phyloP scores from a whole-genome alignment of 352 stramenopile genomes.

The Phytophthora rubi region DNA sequence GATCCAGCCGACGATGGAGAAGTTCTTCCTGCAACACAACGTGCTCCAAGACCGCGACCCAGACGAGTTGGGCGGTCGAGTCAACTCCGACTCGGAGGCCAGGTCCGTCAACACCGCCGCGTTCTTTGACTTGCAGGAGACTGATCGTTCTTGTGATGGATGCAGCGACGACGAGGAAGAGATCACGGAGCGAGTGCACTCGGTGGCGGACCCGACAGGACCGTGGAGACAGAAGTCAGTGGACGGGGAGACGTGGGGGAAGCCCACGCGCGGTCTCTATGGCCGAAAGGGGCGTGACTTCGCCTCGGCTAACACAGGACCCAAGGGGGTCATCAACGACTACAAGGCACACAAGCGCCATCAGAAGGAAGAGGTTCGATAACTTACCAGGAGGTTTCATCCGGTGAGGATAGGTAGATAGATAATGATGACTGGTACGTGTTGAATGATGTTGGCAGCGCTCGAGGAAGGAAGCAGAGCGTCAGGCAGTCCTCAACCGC shows the following conservation, averaged over 20 bases:
- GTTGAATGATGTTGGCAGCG: conserved; percentile 33
- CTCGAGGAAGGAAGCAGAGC: conserved; percentile 54
- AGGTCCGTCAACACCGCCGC: conserved; percentile 37
- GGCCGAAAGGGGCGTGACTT: conserved; percentile 53
- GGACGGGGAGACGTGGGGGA: conserved; percentile 53
- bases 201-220: conserved; percentile 70
- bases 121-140: not conserved
- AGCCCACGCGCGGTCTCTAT: conserved; percentile 33
- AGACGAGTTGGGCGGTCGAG: conserved; percentile 60
- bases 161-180: conserved; percentile 56
- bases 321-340: conserved; percentile 85
- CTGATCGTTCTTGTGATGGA: conserved; percentile 9
- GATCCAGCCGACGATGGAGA: conserved; percentile 60
- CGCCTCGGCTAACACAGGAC: conserved; percentile 69
- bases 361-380: conserved; percentile 64
- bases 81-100: conserved; percentile 79
- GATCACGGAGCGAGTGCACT: conserved; percentile 66
- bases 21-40: conserved; percentile 82
- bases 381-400: not conserved
- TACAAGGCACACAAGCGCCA: conserved; percentile 81
- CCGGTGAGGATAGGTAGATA: not conserved
- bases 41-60: conserved; percentile 75
- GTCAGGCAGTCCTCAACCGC: conserved; percentile 53
- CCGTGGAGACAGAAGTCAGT: conserved; percentile 70
- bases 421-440: conserved; percentile 1